Base-by-base conservation (phyloP, 106 monocot genomes). In the Chionographis japonica region DNA sequence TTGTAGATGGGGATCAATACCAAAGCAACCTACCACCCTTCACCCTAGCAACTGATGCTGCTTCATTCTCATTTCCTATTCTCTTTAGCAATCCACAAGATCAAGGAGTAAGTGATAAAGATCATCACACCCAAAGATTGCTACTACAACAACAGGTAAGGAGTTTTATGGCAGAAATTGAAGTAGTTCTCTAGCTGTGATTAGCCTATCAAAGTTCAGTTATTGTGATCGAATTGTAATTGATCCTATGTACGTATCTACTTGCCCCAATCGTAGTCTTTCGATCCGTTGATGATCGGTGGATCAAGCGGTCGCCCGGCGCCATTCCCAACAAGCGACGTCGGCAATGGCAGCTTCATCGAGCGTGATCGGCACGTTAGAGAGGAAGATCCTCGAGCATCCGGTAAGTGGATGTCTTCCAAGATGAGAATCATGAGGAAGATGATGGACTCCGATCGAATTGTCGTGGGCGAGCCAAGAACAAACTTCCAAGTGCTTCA, bases 351-450 rank as follows among this genome's bases (percentile, higher is more conserved):
- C 41, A 16, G 70, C 27, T 68, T 20, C 14, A 40, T 68, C 36
- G 37, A 76, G 62, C 61, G 37, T 53, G 59, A 51, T 66, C 72
- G 4, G 16, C 63, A 49, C 12, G 66, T 40, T 40, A 54, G 4
- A 3, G 54, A 72, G 35, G 52, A 71, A 58, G 17, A 57, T 56
- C 58, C 13, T 13, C 50, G 39, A 19, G 39, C 49, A 52, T 15
- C 66, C 51, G 60, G 16, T 7, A 73, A 69, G 37, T 74, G 79
- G 79, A 74, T 74, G 74, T 53, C 74, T 8, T 74, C 79, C 56
- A 79, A 79, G 79, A 74, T 74, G 74, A 46, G 68, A 63, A 51
- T 74, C 57, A 74, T 74, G 69, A 68, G 58, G 38, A 79, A 79
- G 42, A 74, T 69, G 74, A 64, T 74, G 58, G 40, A 8, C 11